phyloP scores from a whole-genome alignment of 495 filamentous ascomycete genomes.

The Hypoxylon intermedium region DNA sequence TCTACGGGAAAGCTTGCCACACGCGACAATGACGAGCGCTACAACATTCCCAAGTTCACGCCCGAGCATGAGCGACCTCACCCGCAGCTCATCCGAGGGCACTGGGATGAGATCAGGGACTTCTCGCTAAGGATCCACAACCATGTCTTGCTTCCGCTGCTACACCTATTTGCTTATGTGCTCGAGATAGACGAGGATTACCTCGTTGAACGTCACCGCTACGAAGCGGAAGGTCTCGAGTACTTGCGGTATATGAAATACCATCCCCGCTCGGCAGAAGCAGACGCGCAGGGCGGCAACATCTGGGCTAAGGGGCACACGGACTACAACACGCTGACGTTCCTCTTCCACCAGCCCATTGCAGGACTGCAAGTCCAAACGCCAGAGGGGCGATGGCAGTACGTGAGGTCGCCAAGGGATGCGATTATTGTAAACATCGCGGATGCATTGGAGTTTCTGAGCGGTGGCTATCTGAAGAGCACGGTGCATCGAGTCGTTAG shows the following conservation, averaged over 20 bases:
- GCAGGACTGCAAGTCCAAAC: constrained; percentile 60
- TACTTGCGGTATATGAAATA: constrained; percentile 66
- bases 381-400: constrained; percentile 58
- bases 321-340: constrained; percentile 63
- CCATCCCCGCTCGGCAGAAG: constrained; percentile 50
- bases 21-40: constrained; percentile 59
- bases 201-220: constrained; percentile 58
- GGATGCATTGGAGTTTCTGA: constrained; percentile 59
- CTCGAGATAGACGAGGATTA: constrained; percentile 61
- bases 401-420: constrained; percentile 57
- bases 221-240: constrained; percentile 55
- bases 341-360: constrained; percentile 62
- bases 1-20: constrained; percentile 46
- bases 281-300: constrained; percentile 44
- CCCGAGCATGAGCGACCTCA: constrained; percentile 45
- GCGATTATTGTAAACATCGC: constrained; percentile 63
- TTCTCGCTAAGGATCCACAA: constrained; percentile 59
- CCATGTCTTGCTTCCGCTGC: constrained; percentile 53
- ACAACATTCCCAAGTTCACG: constrained; percentile 60
- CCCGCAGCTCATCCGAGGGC: constrained; percentile 44
- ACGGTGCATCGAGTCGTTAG: constrained; percentile 61
- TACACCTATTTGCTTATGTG: constrained; percentile 58
- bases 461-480: constrained; percentile 59
- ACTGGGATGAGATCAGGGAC: constrained; percentile 50
- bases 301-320: constrained; percentile 58